Percentiles rank a stretch among this genome's conserved stretches.
These are phyloP conservation scores for Cryptococcus maquisensis DNA, from an alignment of 1,284 basidiomycete genomes.

Conservation along the genomic window DNA sequence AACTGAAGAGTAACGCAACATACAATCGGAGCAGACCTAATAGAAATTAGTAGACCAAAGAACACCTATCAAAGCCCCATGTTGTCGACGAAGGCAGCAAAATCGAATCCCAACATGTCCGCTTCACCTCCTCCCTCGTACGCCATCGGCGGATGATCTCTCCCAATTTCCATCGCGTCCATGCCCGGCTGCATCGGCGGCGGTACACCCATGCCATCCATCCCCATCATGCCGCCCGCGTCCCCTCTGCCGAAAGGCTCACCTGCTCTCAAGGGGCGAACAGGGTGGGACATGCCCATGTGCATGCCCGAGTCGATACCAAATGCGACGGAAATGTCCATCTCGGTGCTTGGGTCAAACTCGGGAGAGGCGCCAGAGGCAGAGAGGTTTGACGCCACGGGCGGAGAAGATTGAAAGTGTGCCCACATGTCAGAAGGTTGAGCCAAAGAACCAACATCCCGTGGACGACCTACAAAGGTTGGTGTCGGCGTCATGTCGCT, in stretches of 20 bases:
- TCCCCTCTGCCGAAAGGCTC: too few species aligned
- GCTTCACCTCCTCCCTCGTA: slow-evolving; percentile 4
- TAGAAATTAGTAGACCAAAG: background rate
- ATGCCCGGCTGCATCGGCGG: background rate
- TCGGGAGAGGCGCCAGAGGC: too few species aligned
- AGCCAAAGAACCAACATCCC: too few species aligned
- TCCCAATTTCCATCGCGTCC: slow-evolving; percentile 1
- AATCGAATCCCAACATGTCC: slow-evolving; percentile 21
- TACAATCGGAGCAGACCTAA: background rate
- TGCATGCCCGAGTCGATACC: slow-evolving; percentile 11
- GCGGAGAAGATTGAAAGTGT: too few species aligned
- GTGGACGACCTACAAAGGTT: too few species aligned
- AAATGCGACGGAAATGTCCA: slow-evolving; percentile 28
- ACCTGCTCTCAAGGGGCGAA: too few species aligned
- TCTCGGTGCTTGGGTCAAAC: slow-evolving; percentile 6
- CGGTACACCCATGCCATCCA: too few species aligned
- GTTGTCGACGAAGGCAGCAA: slow-evolving; percentile 23
- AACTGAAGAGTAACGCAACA: background rate
- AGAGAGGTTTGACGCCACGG: too few species aligned
- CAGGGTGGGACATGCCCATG: too few species aligned
- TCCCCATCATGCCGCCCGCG: too few species aligned
- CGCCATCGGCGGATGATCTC: too few species aligned
- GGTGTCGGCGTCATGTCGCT: background rate
- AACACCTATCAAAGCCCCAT: slow-evolving; percentile 7
- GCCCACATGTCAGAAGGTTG: too few species aligned